These are phyloP conservation scores for Chrysanthemum lavandulifolium DNA, from an alignment of 129 eudicot species.

Conservation along the genomic window DNA sequence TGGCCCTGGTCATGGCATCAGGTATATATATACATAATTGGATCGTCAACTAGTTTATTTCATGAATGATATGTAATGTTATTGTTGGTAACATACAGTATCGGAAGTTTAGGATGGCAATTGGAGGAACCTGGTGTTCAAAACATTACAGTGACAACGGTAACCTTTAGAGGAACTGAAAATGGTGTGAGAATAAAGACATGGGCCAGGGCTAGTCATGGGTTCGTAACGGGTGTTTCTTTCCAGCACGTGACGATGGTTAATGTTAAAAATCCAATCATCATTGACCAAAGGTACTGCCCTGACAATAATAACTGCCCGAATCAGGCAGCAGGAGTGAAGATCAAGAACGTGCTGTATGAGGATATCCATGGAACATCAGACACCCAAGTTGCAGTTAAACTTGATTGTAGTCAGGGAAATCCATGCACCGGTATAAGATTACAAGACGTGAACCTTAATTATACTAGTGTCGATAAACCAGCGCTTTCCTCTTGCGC, in stretches of 20 bases:
- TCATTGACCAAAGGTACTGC: slow-evolving; percentile 36
- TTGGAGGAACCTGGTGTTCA: slow-evolving; percentile 31
- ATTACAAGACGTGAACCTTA: slow-evolving; percentile 31
- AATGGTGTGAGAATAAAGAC: slow-evolving; percentile 42
- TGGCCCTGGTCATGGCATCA: slow-evolving; percentile 57
- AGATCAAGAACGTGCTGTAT: slow-evolving; percentile 38
- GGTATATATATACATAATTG: slow-evolving; percentile 23
- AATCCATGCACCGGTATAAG: slow-evolving; percentile 40
- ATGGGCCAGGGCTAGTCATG: slow-evolving; percentile 45
- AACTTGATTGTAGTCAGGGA: slow-evolving; percentile 32
- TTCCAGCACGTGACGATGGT: slow-evolving; percentile 42
- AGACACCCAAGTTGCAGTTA: slow-evolving; percentile 34
- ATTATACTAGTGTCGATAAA: slow-evolving; percentile 10
- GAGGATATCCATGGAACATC: slow-evolving; percentile 50
- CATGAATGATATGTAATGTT: not conserved
- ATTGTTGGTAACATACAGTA: slow-evolving; percentile 1
- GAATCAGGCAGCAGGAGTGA: slow-evolving; percentile 37
- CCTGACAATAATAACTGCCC: slow-evolving; percentile 22
- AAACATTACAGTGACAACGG: slow-evolving; percentile 23
- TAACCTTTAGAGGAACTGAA: slow-evolving; percentile 25
- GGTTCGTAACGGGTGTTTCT: slow-evolving; percentile 32
- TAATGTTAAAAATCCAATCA: slow-evolving; percentile 32
- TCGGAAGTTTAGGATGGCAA: slow-evolving; percentile 41
- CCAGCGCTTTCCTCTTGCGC: slow-evolving; percentile 36
- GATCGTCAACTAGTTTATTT: not conserved